Evolutionary conservation across 1,284 basidiomycete genomes (phyloP).

Genomic region (Testicularia cyperi): DNA sequence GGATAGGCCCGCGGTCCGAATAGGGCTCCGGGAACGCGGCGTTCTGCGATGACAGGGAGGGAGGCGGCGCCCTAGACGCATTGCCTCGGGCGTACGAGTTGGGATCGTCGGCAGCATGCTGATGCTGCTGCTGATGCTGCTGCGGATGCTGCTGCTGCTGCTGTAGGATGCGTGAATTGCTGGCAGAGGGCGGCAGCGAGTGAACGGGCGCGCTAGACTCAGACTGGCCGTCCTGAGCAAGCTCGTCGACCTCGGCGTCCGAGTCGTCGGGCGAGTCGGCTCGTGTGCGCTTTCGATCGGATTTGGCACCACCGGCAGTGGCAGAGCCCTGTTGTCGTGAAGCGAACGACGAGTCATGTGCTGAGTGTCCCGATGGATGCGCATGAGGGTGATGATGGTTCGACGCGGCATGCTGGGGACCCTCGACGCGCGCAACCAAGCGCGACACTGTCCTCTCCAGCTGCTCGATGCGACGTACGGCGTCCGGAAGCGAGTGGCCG

Average conservation of each 20-base stretch:
- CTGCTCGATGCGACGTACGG: constrained; percentile 19
- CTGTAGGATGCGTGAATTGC: background rate
- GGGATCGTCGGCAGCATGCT: no score
- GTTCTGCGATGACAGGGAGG: no score
- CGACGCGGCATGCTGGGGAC: background rate
- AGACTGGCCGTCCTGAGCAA: constrained; percentile 23
- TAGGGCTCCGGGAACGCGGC: no score
- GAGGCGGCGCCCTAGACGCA: no score
- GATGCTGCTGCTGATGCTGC: no score
- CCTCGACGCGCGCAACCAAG: constrained; percentile 13
- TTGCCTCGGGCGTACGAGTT: no score
- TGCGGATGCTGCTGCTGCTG: background rate
- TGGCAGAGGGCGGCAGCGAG: constrained; percentile 5
- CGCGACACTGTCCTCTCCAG: constrained; percentile 29
- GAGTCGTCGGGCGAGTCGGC: constrained; percentile 21
- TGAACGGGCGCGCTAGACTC: constrained; percentile 26
- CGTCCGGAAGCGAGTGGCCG: constrained; percentile 23
- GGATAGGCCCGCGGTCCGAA: constrained; percentile 13
- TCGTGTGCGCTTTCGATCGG: constrained; percentile 20
- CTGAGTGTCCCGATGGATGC: no score
- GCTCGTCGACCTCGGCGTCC: constrained; percentile 32
- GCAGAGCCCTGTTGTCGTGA: no score
- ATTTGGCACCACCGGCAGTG: no score
- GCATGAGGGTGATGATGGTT: no score
- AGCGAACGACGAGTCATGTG: no score